Conservation (phyloP, 441 rosid genomes). For the Populus hybrid region DNA sequence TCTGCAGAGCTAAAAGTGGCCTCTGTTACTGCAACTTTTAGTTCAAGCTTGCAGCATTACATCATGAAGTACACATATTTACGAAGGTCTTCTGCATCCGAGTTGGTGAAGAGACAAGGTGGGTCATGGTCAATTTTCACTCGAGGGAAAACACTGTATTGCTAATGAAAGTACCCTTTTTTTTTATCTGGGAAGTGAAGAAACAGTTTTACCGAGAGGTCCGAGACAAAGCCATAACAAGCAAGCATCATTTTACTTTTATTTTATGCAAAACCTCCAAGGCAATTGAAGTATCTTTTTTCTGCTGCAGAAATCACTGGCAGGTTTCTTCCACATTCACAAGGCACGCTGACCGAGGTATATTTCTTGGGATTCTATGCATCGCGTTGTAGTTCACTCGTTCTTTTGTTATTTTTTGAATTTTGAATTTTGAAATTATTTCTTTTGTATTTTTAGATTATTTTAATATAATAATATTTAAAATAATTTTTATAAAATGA, state of each 20-base stretch:
- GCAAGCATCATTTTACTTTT: neutral
- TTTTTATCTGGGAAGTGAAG: neutral
- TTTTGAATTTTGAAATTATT: too few relatives aligned
- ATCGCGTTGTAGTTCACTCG: too few relatives aligned
- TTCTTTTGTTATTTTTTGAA: too few relatives aligned
- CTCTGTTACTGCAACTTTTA: too few relatives aligned
- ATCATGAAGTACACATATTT: neutral
- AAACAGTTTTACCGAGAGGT: neutral
- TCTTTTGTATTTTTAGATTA: too few relatives aligned
- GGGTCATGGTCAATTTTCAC: neutral
- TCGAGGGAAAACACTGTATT: neutral
- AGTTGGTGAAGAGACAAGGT: neutral
- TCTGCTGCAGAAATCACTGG: neutral
- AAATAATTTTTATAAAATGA: too few relatives aligned
- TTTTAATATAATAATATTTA: too few relatives aligned
- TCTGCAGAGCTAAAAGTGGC: neutral
- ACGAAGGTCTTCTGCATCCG: neutral
- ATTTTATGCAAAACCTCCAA: neutral
- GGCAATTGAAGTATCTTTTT: neutral
- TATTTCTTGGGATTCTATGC: neutral
- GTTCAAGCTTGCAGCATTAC: neutral
- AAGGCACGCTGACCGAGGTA: constrained; percentile 2
- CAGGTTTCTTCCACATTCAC: neutral
- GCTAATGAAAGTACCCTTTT: neutral
- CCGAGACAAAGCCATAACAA: neutral